Conservation (phyloP, 2,329 filamentous ascomycete genomes). For the Microascus cirrosus region DNA sequence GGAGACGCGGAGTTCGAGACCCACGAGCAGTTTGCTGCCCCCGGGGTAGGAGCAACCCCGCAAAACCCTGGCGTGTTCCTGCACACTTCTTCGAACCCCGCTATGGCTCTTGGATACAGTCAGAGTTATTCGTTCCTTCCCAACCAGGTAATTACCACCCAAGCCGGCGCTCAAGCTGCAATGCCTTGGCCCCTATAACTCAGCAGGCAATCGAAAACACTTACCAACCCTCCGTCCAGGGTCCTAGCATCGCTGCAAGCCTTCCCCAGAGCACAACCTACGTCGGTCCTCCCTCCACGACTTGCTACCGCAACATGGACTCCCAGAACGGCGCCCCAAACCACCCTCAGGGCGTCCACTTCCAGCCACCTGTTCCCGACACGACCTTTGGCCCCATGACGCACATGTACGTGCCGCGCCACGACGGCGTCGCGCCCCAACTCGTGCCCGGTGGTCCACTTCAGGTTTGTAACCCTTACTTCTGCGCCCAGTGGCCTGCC, state of each 20-base stretch:
- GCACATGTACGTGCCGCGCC: conserved; percentile 45
- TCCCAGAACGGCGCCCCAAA: conserved; percentile 15
- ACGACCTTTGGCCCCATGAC: conserved; percentile 43
- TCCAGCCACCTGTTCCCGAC: conserved; percentile 47
- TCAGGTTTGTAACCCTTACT: conserved; percentile 15
- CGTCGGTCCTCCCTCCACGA: conserved; percentile 14
- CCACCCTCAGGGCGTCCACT: conserved; percentile 33
- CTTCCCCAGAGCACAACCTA: neutral
- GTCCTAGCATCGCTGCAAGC: neutral
- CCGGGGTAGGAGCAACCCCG: neutral
- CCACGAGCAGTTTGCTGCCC: neutral
- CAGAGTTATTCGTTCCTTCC: neutral
- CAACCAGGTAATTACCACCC: neutral
- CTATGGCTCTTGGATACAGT: neutral
- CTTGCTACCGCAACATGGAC: conserved; percentile 25
- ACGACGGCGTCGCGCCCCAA: conserved; percentile 24
- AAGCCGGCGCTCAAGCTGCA: neutral
- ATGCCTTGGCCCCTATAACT: neutral
- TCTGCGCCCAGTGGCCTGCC: neutral
- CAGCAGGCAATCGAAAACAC: neutral
- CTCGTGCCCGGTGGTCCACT: conserved; percentile 19
- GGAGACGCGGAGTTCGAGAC: neutral
- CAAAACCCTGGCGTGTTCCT: neutral
- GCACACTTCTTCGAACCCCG: conserved; percentile 7
- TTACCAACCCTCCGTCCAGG: neutral